phyloP scores from a whole-genome alignment of 2,329 filamentous ascomycete genomes.

The Hypoxylon sp. region DNA sequence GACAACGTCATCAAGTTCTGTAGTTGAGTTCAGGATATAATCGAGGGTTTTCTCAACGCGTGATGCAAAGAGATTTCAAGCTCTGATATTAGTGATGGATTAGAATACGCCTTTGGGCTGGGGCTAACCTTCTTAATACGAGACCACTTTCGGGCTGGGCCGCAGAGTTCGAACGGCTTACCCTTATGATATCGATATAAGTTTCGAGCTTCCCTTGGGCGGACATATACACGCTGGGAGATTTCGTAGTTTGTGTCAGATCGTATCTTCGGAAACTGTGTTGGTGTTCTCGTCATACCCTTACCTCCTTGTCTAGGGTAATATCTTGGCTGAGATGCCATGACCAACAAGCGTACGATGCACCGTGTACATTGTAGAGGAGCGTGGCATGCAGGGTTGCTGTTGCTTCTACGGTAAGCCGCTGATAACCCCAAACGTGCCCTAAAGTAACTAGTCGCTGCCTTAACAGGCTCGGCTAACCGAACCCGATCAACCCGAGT shows the following conservation, averaged over 20 bases:
- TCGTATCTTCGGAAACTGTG: not conserved
- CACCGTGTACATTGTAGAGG: conserved; percentile 29
- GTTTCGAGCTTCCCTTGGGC: not conserved
- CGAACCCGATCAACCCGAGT: conserved; percentile 29
- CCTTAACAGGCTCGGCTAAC: conserved; percentile 37
- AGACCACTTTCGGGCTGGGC: conserved; percentile 1
- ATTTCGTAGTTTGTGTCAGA: not conserved
- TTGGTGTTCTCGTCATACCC: conserved; percentile 18
- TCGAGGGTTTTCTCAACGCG: conserved; percentile 6
- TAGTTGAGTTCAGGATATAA: conserved; percentile 6
- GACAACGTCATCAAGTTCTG: conserved; percentile 14
- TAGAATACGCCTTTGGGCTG: not conserved
- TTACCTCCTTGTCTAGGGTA: conserved; percentile 25
- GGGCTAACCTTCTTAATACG: not conserved
- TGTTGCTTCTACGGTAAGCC: too few relatives aligned
- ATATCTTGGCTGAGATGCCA: conserved; percentile 27
- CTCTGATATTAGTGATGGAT: not conserved
- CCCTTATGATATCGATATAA: not conserved
- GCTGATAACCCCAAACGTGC: conserved; percentile 41
- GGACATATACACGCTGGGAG: not conserved
- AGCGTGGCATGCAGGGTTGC: conserved; percentile 33
- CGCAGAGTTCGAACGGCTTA: not conserved
- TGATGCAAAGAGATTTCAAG: conserved; percentile 7
- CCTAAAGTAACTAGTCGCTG: conserved; percentile 30
- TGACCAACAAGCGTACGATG: conserved; percentile 33